A percentile compares a stretch with the other conserved stretches of the same genome.
These are phyloP conservation scores for Phytophthora lateralis DNA, from an alignment of 352 stramenopile genomes.

Conservation along the genomic window DNA sequence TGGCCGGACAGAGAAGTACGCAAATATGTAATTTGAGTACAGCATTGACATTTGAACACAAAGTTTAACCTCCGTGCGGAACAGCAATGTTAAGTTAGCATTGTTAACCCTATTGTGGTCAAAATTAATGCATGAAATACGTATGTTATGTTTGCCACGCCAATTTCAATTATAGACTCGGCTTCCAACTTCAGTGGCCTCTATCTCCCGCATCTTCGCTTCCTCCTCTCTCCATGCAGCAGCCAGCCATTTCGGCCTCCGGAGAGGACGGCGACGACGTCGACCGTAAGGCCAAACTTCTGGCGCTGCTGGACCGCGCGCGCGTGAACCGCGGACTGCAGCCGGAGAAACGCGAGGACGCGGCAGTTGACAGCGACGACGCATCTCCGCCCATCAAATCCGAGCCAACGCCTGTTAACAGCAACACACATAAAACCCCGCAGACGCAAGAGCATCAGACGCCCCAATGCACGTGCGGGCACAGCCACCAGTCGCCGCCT, in stretches of 20 bases:
- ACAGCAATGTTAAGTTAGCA: too few relatives aligned
- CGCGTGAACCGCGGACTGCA: constrained; percentile 33
- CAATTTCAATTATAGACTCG: not conserved
- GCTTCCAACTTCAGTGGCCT: not conserved
- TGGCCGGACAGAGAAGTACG: too few relatives aligned
- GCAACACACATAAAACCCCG: not conserved
- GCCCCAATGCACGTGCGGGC: constrained; percentile 5
- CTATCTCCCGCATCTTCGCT: not conserved
- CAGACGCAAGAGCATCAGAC: not conserved
- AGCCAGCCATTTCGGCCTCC: not conserved
- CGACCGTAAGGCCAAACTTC: constrained; percentile 36
- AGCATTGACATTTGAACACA: too few relatives aligned
- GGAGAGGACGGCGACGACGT: constrained; percentile 9
- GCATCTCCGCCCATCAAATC: constrained; percentile 16
- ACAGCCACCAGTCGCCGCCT: constrained; percentile 11
- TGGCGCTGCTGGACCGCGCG: constrained; percentile 50
- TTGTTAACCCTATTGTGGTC: too few relatives aligned
- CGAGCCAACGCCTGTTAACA: constrained; percentile 12
- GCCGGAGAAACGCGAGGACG: constrained; percentile 9
- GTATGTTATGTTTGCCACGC: constrained; percentile 1
- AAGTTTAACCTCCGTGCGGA: too few relatives aligned
- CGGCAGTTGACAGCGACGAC: not conserved
- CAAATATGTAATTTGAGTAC: too few relatives aligned
- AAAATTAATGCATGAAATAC: too few relatives aligned
- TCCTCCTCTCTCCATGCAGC: constrained; percentile 22